phyloP scores from a whole-genome alignment of 139 green algal genomes.

The Tetraselmis chui region DNA sequence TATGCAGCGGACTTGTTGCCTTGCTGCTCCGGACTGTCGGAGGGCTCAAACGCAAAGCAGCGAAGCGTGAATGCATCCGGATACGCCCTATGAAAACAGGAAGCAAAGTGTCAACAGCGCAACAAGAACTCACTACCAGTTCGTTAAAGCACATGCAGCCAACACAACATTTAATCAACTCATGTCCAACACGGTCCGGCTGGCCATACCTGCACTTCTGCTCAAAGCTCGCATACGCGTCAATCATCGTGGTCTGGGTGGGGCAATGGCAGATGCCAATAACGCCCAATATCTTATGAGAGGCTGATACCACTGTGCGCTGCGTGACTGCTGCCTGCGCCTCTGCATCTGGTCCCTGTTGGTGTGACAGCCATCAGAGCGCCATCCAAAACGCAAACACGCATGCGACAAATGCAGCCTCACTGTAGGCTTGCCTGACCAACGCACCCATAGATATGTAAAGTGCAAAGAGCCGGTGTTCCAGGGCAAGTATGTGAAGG shows the following conservation, averaged over 20 bases:
- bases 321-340: not conserved
- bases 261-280: conserved; percentile 25
- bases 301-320: not conserved
- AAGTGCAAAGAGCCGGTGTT: conserved; percentile 66
- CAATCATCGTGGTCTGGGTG: conserved; percentile 3
- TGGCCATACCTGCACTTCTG: conserved; percentile 7
- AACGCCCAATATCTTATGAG: conserved; percentile 5
- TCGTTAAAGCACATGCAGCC: not conserved
- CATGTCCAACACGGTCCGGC: no score
- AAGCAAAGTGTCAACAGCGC: not conserved
- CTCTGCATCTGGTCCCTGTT: not conserved
- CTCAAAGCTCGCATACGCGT: conserved; percentile 15
- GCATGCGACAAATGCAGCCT: not conserved
- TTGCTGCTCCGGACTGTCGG: conserved; percentile 46
- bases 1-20: conserved; percentile 32
- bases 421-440: conserved; percentile 2
- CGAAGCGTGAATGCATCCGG: conserved; percentile 58
- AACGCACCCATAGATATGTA: conserved; percentile 47
- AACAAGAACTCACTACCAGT: not conserved
- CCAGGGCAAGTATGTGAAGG: conserved; percentile 69
- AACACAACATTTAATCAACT: not conserved
- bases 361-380: not conserved
- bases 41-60: conserved; percentile 77
- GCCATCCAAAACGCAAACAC: not conserved
- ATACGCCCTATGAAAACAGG: conserved; percentile 35